Evolutionary conservation across 345 rosid genomes (phyloP).

Genomic region (Anacardium occidentale): DNA sequence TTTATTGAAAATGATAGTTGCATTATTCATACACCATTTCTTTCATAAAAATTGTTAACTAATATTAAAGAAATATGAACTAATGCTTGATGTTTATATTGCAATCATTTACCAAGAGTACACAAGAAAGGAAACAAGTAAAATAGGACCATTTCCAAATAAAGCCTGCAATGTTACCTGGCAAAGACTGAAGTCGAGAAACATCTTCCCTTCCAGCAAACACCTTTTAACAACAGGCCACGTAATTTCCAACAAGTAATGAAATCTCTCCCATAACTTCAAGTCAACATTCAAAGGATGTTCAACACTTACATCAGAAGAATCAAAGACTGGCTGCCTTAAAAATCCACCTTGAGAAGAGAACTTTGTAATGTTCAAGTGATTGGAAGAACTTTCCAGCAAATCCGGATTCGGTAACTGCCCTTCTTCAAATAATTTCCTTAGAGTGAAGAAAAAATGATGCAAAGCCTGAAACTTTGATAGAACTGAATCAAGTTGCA

Average conservation of each 20-base stretch:
- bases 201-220: constrained; percentile 77
- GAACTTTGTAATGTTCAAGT: constrained; percentile 29
- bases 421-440: constrained; percentile 71
- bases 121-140: constrained; percentile 2
- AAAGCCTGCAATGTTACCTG: constrained; percentile 55
- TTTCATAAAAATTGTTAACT: no score
- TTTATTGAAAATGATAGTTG: neutral
- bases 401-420: constrained; percentile 34
- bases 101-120: neutral
- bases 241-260: constrained; percentile 52
- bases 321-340: constrained; percentile 54
- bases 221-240: constrained; percentile 73
- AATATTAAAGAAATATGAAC: no score
- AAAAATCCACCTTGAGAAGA: constrained; percentile 85
- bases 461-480: constrained; percentile 75
- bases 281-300: constrained; percentile 33
- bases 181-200: constrained; percentile 64
- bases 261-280: constrained; percentile 46
- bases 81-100: no score
- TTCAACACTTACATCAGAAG: constrained; percentile 35
- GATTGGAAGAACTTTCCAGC: constrained; percentile 36
- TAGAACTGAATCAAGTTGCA: constrained; percentile 58
- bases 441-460: constrained; percentile 73
- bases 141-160: constrained; percentile 15
- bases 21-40: neutral